Percentiles rank a stretch among this genome's conserved stretches.
Evolutionary conservation across 176 grass and related monocot species (phyloP).

Genomic region (Oryza rufipogon): DNA sequence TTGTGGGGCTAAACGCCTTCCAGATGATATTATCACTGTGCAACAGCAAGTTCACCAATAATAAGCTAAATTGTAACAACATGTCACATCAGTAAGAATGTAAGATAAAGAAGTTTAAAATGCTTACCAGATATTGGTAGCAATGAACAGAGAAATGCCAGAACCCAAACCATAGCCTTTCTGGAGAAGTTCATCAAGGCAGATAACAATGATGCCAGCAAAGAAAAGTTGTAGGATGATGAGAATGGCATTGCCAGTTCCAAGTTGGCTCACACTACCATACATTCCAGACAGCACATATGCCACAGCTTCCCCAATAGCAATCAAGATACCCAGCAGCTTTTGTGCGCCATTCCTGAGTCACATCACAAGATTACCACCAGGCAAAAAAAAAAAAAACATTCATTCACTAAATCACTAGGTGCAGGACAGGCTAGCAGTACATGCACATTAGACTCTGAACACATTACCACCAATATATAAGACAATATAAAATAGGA

Average conservation of each 20-base stretch:
- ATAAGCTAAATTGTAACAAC: conserved; percentile 19
- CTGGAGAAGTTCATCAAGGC: conserved; percentile 92
- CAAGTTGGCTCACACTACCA: conserved; percentile 88
- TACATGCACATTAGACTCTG: background rate
- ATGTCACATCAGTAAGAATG: background rate
- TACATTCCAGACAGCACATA: conserved; percentile 99
- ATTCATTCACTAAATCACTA: background rate
- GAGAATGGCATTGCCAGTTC: conserved; percentile 95
- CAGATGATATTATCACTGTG: conserved; percentile 95
- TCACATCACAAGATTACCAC: conserved; percentile 13
- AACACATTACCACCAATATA: background rate
- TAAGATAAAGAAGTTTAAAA: background rate
- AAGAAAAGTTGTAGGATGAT: conserved; percentile 99
- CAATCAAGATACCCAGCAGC: conserved; percentile 88
- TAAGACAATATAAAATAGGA: background rate
- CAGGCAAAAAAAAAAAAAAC: background rate
- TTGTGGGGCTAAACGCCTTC: conserved; percentile 98
- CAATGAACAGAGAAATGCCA: conserved; percentile 94
- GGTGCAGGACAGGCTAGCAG: background rate
- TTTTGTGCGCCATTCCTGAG: conserved; percentile 91
- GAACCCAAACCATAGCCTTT: conserved; percentile 97
- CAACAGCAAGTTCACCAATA: background rate
- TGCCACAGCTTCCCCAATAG: conserved; percentile 85
- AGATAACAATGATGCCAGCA: conserved; percentile 96
- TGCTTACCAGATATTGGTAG: conserved; percentile 91